These are phyloP conservation scores for Moniliophthora roreri DNA, from an alignment of 1,284 basidiomycete genomes.

Conservation along the genomic window DNA sequence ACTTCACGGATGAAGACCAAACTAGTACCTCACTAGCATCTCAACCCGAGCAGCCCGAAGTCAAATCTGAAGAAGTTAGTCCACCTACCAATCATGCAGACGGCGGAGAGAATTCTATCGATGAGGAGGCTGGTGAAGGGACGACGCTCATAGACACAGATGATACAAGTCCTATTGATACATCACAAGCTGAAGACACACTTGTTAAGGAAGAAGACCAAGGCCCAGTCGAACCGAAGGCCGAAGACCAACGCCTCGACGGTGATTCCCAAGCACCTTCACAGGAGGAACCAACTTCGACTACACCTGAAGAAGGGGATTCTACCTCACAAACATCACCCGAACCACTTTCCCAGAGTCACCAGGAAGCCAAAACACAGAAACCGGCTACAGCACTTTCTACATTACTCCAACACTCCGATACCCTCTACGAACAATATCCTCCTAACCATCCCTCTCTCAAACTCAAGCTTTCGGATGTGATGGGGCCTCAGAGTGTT, in stretches of 20 bases:
- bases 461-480: conserved; percentile 47
- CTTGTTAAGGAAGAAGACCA: no score
- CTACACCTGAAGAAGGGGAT: neutral
- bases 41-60: no score
- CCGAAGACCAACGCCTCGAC: no score
- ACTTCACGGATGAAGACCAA: conserved; percentile 44
- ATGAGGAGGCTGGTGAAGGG: no score
- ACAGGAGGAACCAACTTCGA: no score
- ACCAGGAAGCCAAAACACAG: conserved; percentile 14
- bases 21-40: neutral
- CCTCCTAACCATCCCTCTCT: conserved; percentile 42
- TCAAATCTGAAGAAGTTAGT: neutral
- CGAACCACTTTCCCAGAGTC: conserved; percentile 7
- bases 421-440: conserved; percentile 40
- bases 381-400: conserved; percentile 36
- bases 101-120: no score
- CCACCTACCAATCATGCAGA: no score
- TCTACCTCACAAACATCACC: conserved; percentile 4
- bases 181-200: no score
- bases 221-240: no score
- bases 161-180: no score
- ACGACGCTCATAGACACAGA: no score
- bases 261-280: no score
- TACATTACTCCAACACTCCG: conserved; percentile 41
- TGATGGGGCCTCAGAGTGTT: conserved; percentile 69